Base-by-base conservation (phyloP, 2,329 filamentous ascomycete genomes). In the Aspergillus uvarum region DNA sequence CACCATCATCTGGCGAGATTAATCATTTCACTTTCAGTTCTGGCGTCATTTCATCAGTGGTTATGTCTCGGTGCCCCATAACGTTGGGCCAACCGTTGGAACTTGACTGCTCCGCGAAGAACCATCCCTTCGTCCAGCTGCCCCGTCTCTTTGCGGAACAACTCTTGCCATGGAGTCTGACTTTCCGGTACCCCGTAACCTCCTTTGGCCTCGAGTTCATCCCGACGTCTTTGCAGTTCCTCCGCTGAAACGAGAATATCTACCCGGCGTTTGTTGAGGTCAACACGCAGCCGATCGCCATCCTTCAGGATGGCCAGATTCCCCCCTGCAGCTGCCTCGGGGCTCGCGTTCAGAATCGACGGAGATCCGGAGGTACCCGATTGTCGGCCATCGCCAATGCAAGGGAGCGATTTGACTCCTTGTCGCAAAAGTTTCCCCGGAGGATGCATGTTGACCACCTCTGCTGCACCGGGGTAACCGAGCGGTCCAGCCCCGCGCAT, bases 361-460 rank as follows among this genome's bases (percentile, higher is more conserved):
- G 82, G 83, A 3, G 80, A 82, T 0, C 80, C 82, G 3, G 82
- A 84, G 2, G 83, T 85, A 32, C 83, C 82, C 7, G 81, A 83
- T 66, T 85, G 83, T 51, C 83, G 73, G 1, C 82, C 83, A 65
- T 85, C 82, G 6, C 83, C 83, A 59, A 85, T 81, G 59, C 81
- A 83, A 7, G 79, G 78, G 51, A 85, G 69, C 50, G 80, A 74
- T 63, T 75, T 67, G 60, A 83, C 69, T 54, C 83, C 79, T 66
- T 80, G 68, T 61, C 76, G 76, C 48, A 83, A 65, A 4, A 82
- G 72, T 54, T 76, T 72, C 26, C 72, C 74, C 1, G 81, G 81
- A 26, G 80, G 77, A 54, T 80, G 79, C 80, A 82, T 83, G 68
- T 83, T 83, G 59, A 83, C 81, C 21, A 83, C 81, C 63, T 83